Evolutionary conservation across 2,329 filamentous ascomycete species (phyloP), one percentile per base, ranked within the genome.

Genomic region (Pestalotiopsis sp.): DNA sequence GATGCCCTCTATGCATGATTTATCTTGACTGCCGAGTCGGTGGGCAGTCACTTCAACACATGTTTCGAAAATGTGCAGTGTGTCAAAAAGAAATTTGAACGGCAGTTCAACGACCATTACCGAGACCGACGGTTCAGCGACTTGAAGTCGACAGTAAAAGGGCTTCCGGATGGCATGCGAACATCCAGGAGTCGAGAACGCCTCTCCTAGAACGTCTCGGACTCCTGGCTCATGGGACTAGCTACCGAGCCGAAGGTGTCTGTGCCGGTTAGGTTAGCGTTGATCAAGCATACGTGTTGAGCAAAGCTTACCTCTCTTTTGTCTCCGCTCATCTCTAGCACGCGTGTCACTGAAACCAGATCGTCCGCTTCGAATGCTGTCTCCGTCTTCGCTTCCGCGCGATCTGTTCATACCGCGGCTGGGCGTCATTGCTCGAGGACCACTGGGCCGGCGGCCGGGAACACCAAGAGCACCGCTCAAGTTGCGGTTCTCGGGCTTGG

Each of bases 391-490:
- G 61, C 84, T 78, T 64, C 77, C 76, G 68, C 76, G 78, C 14
- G 77, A 74, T 36, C 62, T 67, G 67, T 74, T 76, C 13, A 72
- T 81, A 0, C 81, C 81, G 68, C 82, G 86, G 77, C 83, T 88
- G 0, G 88, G 87, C 4, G 87, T 90, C 88, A 90, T 90, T 20
- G 87, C 87, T 71, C 88, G 79, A 14, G 88, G 88, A 25, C 88
- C 88, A 66, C 86, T 89, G 27, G 88, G 88, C 68, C 87, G 79
- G 63, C 88, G 82, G 9, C 82, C 77, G n/a, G 86, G 86, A 4
- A 85, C 81, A 6, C 84, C 85, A 5, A 87, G 81, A 6, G 85
- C 86, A 17, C 82, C 83, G 74, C 82, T 89, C 56, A 90, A 77
- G 72, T 89, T 90, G 65, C 84, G 82, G 76, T 89, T 89, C 79